Evolutionary conservation across 75 land plant genomes (phyloP).

Genomic region (Sequoia sempervirens): DNA sequence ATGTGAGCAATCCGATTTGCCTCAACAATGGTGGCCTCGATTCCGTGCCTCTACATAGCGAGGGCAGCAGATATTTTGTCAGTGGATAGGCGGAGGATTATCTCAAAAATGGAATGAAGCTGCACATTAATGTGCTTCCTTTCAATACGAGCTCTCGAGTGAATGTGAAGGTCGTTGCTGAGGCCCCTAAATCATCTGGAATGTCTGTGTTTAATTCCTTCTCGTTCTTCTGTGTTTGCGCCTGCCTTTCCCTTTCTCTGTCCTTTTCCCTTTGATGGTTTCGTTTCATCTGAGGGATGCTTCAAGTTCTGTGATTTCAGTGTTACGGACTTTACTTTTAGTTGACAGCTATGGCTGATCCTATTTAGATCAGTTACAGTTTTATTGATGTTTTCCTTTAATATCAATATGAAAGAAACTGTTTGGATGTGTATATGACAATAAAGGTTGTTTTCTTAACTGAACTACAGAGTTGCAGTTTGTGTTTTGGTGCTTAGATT

Average conservation of each 20-base stretch:
- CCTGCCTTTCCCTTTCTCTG: background rate
- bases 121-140: constrained; percentile 32
- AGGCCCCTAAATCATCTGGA: background rate
- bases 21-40: constrained; percentile 41
- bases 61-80: constrained; percentile 41
- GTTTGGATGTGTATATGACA: no score
- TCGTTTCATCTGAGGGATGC: background rate
- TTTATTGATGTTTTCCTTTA: no score
- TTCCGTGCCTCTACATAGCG: constrained; percentile 20
- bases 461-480: no score
- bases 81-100: constrained; percentile 29
- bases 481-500: no score
- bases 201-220: background rate
- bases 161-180: no score
- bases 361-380: no score
- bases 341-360: no score
- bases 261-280: background rate
- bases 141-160: background rate
- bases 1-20: constrained; percentile 41
- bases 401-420: no score
- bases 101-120: constrained; percentile 39
- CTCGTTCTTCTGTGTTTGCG: no score
- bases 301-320: background rate
- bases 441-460: no score
- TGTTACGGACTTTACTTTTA: no score